A percentile compares a stretch with the other conserved stretches of the same genome.
Conservation (phyloP, 1,139 yeast genomes). For the Geotrichum macrosporum region DNA sequence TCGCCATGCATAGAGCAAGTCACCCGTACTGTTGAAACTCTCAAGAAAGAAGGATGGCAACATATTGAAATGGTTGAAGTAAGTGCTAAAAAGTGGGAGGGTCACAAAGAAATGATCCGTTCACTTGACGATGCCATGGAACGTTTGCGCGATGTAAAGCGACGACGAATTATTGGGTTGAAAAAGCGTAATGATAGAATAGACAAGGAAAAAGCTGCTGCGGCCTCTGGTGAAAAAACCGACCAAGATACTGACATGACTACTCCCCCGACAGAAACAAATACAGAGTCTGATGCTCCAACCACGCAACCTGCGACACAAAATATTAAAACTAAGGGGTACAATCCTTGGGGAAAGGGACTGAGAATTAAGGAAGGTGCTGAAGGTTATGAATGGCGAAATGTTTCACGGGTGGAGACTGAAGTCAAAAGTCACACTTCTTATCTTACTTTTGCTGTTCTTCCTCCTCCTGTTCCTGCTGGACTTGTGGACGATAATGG, state of each 20-base stretch:
- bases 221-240: constrained; percentile 1
- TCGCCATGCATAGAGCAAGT: constrained; percentile 99
- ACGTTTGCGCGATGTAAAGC: constrained; percentile 74
- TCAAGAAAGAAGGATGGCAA: constrained; percentile 78
- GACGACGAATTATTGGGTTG: constrained; percentile 69
- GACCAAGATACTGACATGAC: constrained; percentile 15
- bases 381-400: constrained; percentile 67
- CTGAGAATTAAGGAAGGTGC: constrained; percentile 84
- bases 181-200: constrained; percentile 49
- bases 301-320: constrained; percentile 20
- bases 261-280: background rate
- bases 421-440: constrained; percentile 94
- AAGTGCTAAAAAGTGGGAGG: constrained; percentile 82
- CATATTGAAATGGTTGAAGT: constrained; percentile 91
- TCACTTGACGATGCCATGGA: constrained; percentile 75
- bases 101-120: constrained; percentile 83
- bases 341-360: constrained; percentile 89
- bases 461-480: constrained; percentile 33
- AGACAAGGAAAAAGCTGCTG: constrained; percentile 24
- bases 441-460: constrained; percentile 78
- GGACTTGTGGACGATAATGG: constrained; percentile 18
- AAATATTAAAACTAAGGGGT: constrained; percentile 52
- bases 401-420: constrained; percentile 74
- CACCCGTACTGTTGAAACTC: constrained; percentile 69
- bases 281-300: constrained; percentile 8